Base-by-base conservation (phyloP, 2,329 filamentous ascomycete species). In the Phaeophleospora eucalypticola region DNA sequence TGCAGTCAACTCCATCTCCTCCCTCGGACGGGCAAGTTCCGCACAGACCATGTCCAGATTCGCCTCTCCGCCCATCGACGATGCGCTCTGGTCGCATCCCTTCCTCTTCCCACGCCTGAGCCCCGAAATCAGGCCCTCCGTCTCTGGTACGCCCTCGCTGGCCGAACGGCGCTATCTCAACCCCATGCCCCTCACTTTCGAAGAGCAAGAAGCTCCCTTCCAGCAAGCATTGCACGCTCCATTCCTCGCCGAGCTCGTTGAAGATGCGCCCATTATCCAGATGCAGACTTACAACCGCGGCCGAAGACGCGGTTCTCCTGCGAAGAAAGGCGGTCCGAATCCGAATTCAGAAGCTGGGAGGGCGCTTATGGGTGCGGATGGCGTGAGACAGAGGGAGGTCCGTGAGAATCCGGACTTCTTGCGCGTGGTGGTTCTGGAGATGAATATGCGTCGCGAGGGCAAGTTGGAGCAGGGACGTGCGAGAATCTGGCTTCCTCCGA, bases 391-490 rank as follows among this genome's bases (percentile, higher is more conserved):
- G 55, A 73, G 81, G n/a, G 81, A 84, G 58, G 77, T 78, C 20
- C 71, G 81, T 41, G 81, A 84, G 58, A 84, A 84, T 62, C 71
- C 76, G 53, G 75, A 83, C 58, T 84, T 84, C 60, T 65, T 84
- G 38, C 75, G 81, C 29, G 75, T 83, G 53, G 79, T 83, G 14
- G 81, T 83, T 9, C 69, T 83, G 39, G 81, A 84, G 65, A 82
- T 83, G 80, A 83, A 83, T 62, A 84, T 84, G 81, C 74, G 80
- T 32, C 74, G 80, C 36, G 72, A 71, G 50, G 81, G 81, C 45
- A 84, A 84, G 65, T 68, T 84, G 36, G 78, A 80, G 51, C 70
- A 75, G 14, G 78, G 79, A 16, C 71, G 74, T 52, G 81, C 81
- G 19, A 74, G 73, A 46, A 72, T 83, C 49, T 83, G 79, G 78